Conservation (phyloP, 2,329 filamentous ascomycete species). For the Alternaria sp. region DNA sequence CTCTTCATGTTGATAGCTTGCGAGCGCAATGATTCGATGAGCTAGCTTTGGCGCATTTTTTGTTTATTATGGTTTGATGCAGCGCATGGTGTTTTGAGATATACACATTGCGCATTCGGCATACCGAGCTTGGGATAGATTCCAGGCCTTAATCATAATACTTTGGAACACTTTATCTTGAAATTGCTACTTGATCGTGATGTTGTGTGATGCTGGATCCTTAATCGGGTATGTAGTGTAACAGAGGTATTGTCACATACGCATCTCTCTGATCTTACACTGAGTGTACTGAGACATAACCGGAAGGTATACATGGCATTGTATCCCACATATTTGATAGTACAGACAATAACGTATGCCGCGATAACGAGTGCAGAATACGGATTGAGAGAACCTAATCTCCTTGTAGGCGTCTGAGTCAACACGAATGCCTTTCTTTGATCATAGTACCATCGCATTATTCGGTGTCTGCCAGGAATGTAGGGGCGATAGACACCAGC, state of each 20-base stretch:
- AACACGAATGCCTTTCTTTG: not conserved
- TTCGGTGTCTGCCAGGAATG: not conserved
- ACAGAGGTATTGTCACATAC: not conserved
- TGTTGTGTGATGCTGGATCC: not conserved
- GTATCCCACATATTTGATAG: not conserved
- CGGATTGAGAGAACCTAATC: not conserved
- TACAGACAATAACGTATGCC: not conserved
- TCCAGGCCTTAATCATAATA: slow-evolving; percentile 7
- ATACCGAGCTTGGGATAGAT: not conserved
- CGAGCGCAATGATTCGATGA: not conserved
- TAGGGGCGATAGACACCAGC: not conserved
- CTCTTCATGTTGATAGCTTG: not conserved
- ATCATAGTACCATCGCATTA: not conserved
- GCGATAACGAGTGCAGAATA: not conserved
- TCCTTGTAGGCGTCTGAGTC: not conserved
- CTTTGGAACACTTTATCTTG: not conserved
- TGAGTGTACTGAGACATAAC: not conserved
- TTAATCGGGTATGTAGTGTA: not conserved
- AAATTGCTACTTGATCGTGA: not conserved
- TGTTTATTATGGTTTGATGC: not conserved
- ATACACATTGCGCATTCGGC: not conserved
- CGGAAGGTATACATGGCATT: not conserved
- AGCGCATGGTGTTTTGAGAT: not conserved
- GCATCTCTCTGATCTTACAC: not conserved
- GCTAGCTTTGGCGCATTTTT: not conserved